A percentile compares a stretch with the other conserved stretches of the same genome.
Evolutionary conservation across 2,329 filamentous ascomycete species (phyloP).

Genomic region (Metarhizium anisopliae): DNA sequence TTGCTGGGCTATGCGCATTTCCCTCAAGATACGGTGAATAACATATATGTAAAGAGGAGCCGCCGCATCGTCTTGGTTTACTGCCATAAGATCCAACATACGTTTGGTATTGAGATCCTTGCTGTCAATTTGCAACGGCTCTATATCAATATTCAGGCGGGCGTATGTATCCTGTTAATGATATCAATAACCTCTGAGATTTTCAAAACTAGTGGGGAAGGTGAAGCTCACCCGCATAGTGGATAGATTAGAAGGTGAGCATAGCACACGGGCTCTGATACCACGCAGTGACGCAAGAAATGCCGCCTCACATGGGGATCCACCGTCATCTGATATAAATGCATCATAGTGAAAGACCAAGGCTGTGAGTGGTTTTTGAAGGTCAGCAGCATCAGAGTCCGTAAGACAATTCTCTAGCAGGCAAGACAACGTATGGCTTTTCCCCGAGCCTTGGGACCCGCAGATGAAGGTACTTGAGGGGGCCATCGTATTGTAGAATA

Average conservation of each 20-base stretch:
- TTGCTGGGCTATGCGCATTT: slow-evolving; percentile 40
- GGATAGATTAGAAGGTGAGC: slow-evolving; percentile 40
- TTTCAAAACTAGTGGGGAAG: neutral
- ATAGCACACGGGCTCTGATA: slow-evolving; percentile 42
- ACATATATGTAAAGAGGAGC: slow-evolving; percentile 50
- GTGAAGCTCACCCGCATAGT: slow-evolving; percentile 23
- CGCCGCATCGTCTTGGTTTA: slow-evolving; percentile 23
- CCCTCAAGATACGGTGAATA: slow-evolving; percentile 43
- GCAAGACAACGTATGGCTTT: slow-evolving; percentile 50
- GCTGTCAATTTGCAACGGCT: slow-evolving; percentile 40
- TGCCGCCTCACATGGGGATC: slow-evolving; percentile 49
- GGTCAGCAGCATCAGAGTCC: slow-evolving; percentile 28
- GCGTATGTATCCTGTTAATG: slow-evolving; percentile 28
- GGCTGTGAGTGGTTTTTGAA: slow-evolving; percentile 44
- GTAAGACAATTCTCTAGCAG: slow-evolving; percentile 48
- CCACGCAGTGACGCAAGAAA: slow-evolving; percentile 35
- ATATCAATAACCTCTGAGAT: neutral
- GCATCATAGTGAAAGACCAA: slow-evolving; percentile 57
- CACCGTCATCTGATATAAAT: slow-evolving; percentile 36
- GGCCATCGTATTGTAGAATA: slow-evolving; percentile 35
- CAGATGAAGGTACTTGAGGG: slow-evolving; percentile 54
- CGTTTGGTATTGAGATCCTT: slow-evolving; percentile 44
- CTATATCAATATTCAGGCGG: slow-evolving; percentile 33
- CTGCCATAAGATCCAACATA: slow-evolving; percentile 51
- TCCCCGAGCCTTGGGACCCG: slow-evolving; percentile 53